These are phyloP conservation scores for Pleoardoris graminearum DNA, from an alignment of 2,329 filamentous ascomycete species.

Conservation along the genomic window DNA sequence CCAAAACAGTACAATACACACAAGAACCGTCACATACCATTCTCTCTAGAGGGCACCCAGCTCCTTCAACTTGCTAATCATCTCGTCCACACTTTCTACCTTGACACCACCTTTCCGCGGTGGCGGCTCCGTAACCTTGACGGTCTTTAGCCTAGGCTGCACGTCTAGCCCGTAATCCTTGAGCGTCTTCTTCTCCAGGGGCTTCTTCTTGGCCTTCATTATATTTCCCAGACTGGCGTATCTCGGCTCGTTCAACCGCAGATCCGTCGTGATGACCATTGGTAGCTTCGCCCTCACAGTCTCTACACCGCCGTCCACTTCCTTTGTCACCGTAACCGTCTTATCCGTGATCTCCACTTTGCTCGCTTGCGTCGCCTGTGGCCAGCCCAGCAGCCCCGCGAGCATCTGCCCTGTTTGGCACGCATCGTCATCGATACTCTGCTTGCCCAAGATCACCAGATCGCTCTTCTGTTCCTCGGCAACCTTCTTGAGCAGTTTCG, in stretches of 20 bases:
- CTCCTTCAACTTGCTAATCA: slow-evolving; percentile 93
- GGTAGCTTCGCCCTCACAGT: slow-evolving; percentile 84
- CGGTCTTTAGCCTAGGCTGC: slow-evolving; percentile 76
- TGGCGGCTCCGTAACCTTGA: slow-evolving; percentile 89
- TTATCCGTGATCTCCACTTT: slow-evolving; percentile 78
- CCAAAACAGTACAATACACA: slow-evolving; percentile 22
- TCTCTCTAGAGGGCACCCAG: slow-evolving; percentile 75
- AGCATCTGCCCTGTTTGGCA: slow-evolving; percentile 98
- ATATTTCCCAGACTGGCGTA: slow-evolving; percentile 97
- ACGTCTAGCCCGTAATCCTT: slow-evolving; percentile 74
- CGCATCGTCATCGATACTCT: slow-evolving; percentile 96
- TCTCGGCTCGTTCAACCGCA: slow-evolving; percentile 90
- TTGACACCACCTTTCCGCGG: slow-evolving; percentile 90
- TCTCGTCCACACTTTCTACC: slow-evolving; percentile 95
- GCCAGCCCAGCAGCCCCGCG: slow-evolving; percentile 86
- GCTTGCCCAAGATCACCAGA: slow-evolving; percentile 91
- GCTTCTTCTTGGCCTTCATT: slow-evolving; percentile 99
- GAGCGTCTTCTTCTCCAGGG: slow-evolving; percentile 86
- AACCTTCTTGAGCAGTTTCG: slow-evolving; percentile 80
- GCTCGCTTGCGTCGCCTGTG: slow-evolving; percentile 91
- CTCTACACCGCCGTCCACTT: slow-evolving; percentile 95
- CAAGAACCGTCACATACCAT: slow-evolving; percentile 6
- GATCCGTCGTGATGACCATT: slow-evolving; percentile 91
- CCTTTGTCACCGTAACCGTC: slow-evolving; percentile 75
- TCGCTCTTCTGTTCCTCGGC: slow-evolving; percentile 86